Evolutionary conservation across 2,329 filamentous ascomycete genomes (phyloP).

Genomic region (Penicillium psychrosexuale): DNA sequence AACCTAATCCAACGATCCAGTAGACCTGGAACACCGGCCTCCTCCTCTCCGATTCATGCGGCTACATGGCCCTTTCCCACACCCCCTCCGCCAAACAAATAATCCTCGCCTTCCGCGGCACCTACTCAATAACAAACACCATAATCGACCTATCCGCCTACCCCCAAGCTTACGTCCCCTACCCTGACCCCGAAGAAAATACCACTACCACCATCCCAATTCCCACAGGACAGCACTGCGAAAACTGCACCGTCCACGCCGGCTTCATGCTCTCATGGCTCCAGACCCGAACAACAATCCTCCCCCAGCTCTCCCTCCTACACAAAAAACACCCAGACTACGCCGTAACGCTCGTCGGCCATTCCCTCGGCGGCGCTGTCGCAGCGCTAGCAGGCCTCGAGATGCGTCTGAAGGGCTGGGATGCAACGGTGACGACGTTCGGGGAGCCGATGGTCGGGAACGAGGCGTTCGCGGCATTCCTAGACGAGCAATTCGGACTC

Average conservation of each 20-base stretch:
- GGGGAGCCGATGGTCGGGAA: slow-evolving; percentile 74
- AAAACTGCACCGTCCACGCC: slow-evolving; percentile 86
- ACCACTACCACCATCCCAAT: slow-evolving; percentile 24
- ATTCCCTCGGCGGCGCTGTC: slow-evolving; percentile 89
- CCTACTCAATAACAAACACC: slow-evolving; percentile 89
- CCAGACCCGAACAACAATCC: slow-evolving; percentile 65
- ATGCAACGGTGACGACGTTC: slow-evolving; percentile 80
- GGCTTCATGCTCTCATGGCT: slow-evolving; percentile 87
- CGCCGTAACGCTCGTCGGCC: slow-evolving; percentile 74
- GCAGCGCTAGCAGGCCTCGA: slow-evolving; percentile 84
- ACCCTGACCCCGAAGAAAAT: slow-evolving; percentile 52
- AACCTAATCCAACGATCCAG: neutral
- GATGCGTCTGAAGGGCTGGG: slow-evolving; percentile 71
- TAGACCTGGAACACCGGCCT: slow-evolving; percentile 86
- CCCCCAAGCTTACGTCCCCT: slow-evolving; percentile 87
- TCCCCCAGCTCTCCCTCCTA: slow-evolving; percentile 63
- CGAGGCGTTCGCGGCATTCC: slow-evolving; percentile 50
- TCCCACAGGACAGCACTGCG: slow-evolving; percentile 57
- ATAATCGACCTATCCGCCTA: slow-evolving; percentile 85
- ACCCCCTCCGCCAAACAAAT: slow-evolving; percentile 59
- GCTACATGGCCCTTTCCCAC: slow-evolving; percentile 89
- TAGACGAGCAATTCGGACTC: slow-evolving; percentile 53
- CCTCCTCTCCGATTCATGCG: slow-evolving; percentile 84
- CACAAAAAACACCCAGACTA: slow-evolving; percentile 65
- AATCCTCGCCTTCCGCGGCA: slow-evolving; percentile 86